Base-by-base conservation (phyloP, 768 basidiomycete genomes). In the Flagelloscypha sp. region DNA sequence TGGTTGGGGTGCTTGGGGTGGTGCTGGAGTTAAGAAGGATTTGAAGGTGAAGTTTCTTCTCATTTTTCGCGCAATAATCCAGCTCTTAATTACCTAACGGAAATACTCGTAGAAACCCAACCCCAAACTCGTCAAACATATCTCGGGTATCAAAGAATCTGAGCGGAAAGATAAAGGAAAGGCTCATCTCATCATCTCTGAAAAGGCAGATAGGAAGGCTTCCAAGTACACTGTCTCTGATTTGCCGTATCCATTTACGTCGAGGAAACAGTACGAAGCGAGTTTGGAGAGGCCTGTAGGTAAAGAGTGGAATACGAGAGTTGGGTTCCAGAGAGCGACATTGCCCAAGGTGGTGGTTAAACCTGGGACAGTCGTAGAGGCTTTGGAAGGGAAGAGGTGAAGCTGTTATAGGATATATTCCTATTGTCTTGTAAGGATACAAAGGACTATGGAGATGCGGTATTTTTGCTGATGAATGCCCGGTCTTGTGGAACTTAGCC, bases 191-290 rank as follows among this genome's bases (percentile, higher is more conserved):
- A 95, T 99, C 63, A 86, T 99, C 49, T 90, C 88, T 2, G 94
- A 99, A 59, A 88, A 84, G 59, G 79, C 80, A 40, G 94, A 98
- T 63, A 89, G 88, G 63, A 95, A 95, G 55, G 92, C 87, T 1
- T 63, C 76, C 11, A 86, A 89, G 59, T 97, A 93, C 55, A 68
- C 79, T 41, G 78, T 90, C 36, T 85, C 84, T 57, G 93, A 98
- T 54, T 58, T 99, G 29, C 95, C 95, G 3, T 84, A 84, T 58
- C 95, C 94, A 3, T 98, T 90, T 53, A 97, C 94, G 7, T 86
- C 83, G 57, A 79, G 79, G 38, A 87, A 83, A 3, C 95, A 97
- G 63, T 97, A 84, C 50, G 92, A 95, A 59, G 76, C 81, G 22
- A 73, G 72, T 42, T 77, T 95, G 67, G 74, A 80, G 27, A 70